A percentile compares a stretch with the other conserved stretches of the same genome.
phyloP scores from a whole-genome alignment of 495 filamentous ascomycete genomes.

The Annulohypoxylon stygium region DNA sequence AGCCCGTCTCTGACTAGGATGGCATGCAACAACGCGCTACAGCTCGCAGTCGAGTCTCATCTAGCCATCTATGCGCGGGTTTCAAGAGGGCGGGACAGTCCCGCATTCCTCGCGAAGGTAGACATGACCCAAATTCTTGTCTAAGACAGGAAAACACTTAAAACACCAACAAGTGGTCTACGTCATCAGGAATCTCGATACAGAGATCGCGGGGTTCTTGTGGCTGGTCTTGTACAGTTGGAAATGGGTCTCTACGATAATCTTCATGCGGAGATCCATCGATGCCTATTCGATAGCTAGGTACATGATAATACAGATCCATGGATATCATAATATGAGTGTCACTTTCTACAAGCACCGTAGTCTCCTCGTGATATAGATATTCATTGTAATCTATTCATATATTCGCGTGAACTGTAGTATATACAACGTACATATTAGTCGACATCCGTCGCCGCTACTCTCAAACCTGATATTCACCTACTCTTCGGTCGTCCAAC shows the following conservation, averaged over 20 bases:
- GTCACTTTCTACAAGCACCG: background rate
- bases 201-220: background rate
- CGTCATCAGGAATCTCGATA: background rate
- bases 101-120: slow-evolving; percentile 1
- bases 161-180: background rate
- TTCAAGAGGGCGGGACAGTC: background rate
- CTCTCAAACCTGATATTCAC: background rate
- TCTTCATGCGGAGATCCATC: background rate
- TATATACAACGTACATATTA: slow-evolving; percentile 42
- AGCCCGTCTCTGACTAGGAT: background rate
- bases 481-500: slow-evolving; percentile 13
- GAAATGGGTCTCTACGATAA: background rate
- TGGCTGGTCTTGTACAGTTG: background rate
- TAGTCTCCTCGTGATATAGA: background rate
- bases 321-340: background rate
- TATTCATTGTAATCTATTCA: background rate
- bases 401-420: slow-evolving; percentile 27
- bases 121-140: background rate
- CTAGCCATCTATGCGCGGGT: background rate
- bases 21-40: background rate
- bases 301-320: background rate
- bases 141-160: slow-evolving; percentile 1
- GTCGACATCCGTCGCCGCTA: slow-evolving; percentile 9
- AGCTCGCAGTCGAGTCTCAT: background rate
- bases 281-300: background rate